Percentiles rank a stretch among this genome's conserved stretches.
These are phyloP conservation scores for Penicillium arizonense DNA, from an alignment of 495 filamentous ascomycete genomes.

Conservation along the genomic window DNA sequence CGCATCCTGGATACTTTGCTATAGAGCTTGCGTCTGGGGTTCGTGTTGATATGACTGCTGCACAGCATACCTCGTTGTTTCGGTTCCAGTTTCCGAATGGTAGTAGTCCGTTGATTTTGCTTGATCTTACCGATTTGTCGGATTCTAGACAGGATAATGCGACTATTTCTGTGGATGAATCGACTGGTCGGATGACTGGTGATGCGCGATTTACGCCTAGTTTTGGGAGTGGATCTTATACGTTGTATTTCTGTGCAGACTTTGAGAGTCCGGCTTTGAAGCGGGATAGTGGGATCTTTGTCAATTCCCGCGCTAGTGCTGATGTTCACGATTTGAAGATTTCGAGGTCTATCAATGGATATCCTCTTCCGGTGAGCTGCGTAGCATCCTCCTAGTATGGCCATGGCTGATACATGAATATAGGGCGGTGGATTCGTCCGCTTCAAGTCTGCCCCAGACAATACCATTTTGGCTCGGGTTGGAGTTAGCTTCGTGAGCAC, in stretches of 20 bases:
- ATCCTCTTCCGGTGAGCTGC: constrained; percentile 57
- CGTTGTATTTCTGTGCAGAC: constrained; percentile 66
- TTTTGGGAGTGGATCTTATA: constrained; percentile 62
- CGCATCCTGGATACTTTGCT: constrained; percentile 68
- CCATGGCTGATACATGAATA: neutral
- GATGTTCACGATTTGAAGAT: constrained; percentile 58
- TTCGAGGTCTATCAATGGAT: constrained; percentile 66
- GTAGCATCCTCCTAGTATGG: neutral
- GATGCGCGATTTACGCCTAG: constrained; percentile 66
- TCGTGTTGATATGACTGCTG: constrained; percentile 60
- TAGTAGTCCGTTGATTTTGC: constrained; percentile 56
- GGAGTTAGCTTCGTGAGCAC: constrained; percentile 70
- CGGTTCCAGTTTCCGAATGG: constrained; percentile 59
- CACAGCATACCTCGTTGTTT: constrained; percentile 62
- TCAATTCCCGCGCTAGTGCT: constrained; percentile 39
- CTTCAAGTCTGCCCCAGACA: constrained; percentile 43
- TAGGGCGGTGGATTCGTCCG: constrained; percentile 65
- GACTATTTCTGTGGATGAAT: constrained; percentile 54
- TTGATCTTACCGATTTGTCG: constrained; percentile 69
- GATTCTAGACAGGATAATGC: constrained; percentile 65
- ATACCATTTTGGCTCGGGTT: constrained; percentile 58
- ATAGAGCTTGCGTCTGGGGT: constrained; percentile 61
- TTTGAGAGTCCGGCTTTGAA: constrained; percentile 53
- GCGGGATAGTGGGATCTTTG: constrained; percentile 43
- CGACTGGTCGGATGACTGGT: constrained; percentile 66